Evolutionary conservation across 2,329 filamentous ascomycete species (phyloP).

Genomic region (Aspergillus arachidicola): DNA sequence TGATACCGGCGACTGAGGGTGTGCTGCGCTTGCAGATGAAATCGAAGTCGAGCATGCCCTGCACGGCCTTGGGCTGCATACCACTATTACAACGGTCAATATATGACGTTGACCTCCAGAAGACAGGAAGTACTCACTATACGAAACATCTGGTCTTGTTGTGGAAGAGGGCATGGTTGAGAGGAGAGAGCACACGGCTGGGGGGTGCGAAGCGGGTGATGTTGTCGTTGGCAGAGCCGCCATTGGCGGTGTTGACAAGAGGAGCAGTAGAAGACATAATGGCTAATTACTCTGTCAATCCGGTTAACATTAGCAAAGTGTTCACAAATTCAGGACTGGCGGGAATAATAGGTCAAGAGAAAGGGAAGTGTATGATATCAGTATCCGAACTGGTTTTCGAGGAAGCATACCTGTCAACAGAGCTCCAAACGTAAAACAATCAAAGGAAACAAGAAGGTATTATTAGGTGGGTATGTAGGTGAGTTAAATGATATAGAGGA

Average conservation of each 20-base stretch:
- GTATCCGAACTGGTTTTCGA: background rate
- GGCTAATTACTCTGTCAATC: constrained; percentile 28
- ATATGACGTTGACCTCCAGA: background rate
- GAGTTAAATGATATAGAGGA: constrained; percentile 15
- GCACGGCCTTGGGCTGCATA: constrained; percentile 90
- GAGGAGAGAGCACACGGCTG: constrained; percentile 87
- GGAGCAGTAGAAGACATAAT: constrained; percentile 60
- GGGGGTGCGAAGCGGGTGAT: constrained; percentile 94
- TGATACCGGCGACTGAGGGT: constrained; percentile 96
- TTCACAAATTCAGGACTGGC: background rate
- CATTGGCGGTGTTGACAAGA: constrained; percentile 53
- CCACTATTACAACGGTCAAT: constrained; percentile 56
- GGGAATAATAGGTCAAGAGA: background rate
- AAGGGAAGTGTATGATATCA: background rate
- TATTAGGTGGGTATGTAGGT: constrained; percentile 20
- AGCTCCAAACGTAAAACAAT: constrained; percentile 19
- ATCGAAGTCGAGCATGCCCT: constrained; percentile 98
- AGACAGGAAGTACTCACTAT: constrained; percentile 62
- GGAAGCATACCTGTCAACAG: constrained; percentile 25
- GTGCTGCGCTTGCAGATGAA: constrained; percentile 99
- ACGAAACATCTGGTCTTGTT: constrained; percentile 99
- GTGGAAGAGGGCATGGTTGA: constrained; percentile 92
- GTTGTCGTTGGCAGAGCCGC: constrained; percentile 87
- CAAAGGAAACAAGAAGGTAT: constrained; percentile 13
- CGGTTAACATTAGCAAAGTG: constrained; percentile 11